Evolutionary conservation across 805 yeast species (phyloP).

Genomic region (Scheffersomyces coipomensis): DNA sequence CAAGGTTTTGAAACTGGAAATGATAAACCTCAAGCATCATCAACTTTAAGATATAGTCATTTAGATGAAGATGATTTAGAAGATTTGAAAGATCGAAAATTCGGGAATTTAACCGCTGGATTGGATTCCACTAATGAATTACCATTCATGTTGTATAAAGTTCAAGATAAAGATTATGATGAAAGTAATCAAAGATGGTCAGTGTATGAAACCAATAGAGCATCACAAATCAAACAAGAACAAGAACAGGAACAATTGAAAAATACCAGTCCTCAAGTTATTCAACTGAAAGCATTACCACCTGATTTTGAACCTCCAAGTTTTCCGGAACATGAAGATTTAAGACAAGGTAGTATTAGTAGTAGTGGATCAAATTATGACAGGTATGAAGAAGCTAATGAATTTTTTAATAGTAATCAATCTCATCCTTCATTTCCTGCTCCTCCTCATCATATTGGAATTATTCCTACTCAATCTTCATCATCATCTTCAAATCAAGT

Average conservation of each 20-base stretch:
- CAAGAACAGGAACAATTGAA: neutral
- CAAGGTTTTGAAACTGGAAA: conserved; percentile 14
- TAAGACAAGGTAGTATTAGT: neutral
- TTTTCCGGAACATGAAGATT: neutral
- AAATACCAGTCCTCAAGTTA: neutral
- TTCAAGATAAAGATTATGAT: conserved; percentile 24
- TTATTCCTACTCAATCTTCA: neutral
- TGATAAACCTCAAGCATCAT: neutral
- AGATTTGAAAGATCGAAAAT: neutral
- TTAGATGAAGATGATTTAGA: neutral
- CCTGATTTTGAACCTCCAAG: neutral
- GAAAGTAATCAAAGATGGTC: conserved; percentile 24
- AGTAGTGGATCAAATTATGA: neutral
- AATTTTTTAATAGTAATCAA: neutral
- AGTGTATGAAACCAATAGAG: conserved; percentile 17
- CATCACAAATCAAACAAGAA: conserved; percentile 1
- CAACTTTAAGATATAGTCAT: neutral
- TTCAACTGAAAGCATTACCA: neutral
- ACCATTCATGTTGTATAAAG: conserved; percentile 29
- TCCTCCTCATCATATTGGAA: neutral
- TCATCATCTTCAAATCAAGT: neutral
- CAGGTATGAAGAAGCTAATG: neutral
- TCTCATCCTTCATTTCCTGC: neutral
- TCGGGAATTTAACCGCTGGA: conserved; percentile 23
- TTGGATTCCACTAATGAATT: conserved; percentile 22